Percentiles rank a stretch among this genome's conserved stretches.
Conservation (phyloP, 2,329 filamentous ascomycete genomes). For the Ophiocordyceps camponoti-floridani region DNA sequence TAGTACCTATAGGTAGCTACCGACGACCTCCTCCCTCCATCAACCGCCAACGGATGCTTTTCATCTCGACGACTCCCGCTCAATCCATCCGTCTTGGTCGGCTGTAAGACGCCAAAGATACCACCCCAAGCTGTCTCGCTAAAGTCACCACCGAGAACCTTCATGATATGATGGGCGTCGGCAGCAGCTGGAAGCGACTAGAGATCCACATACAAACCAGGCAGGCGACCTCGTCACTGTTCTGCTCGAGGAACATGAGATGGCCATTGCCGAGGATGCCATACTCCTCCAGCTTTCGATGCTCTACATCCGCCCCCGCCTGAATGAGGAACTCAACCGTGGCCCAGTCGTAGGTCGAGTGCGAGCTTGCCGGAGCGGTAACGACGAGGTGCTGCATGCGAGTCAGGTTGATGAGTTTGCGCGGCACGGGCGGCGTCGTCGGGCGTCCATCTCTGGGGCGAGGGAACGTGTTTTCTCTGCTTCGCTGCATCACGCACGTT, state of each 20-base stretch:
- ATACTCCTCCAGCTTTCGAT: conserved; percentile 22
- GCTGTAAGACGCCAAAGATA: too few species aligned
- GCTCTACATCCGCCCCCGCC: conserved; percentile 25
- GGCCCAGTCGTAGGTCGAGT: conserved; percentile 35
- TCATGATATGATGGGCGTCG: too few species aligned
- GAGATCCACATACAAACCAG: conserved; percentile 19
- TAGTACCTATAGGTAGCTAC: too few species aligned
- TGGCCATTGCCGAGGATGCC: conserved; percentile 36
- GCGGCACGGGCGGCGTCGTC: conserved; percentile 4
- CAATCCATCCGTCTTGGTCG: too few species aligned
- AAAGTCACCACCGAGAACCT: too few species aligned
- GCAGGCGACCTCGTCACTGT: conserved; percentile 24
- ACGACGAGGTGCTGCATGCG: conserved; percentile 29
- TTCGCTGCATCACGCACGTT: conserved; percentile 7
- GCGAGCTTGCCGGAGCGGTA: conserved; percentile 34
- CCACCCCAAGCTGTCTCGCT: too few species aligned
- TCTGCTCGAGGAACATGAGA: conserved; percentile 34
- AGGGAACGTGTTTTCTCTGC: background rate
- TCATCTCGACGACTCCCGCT: too few species aligned
- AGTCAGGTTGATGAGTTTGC: conserved; percentile 27
- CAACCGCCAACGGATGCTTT: too few species aligned
- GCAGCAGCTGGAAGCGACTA: background rate
- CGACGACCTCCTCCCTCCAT: background rate
- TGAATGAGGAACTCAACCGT: conserved; percentile 33
- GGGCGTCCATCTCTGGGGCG: background rate